Evolutionary conservation across 208 protist genomes (phyloP), one percentile per base, ranked within the genome.

Genomic region (Leishmania guyanensis): DNA sequence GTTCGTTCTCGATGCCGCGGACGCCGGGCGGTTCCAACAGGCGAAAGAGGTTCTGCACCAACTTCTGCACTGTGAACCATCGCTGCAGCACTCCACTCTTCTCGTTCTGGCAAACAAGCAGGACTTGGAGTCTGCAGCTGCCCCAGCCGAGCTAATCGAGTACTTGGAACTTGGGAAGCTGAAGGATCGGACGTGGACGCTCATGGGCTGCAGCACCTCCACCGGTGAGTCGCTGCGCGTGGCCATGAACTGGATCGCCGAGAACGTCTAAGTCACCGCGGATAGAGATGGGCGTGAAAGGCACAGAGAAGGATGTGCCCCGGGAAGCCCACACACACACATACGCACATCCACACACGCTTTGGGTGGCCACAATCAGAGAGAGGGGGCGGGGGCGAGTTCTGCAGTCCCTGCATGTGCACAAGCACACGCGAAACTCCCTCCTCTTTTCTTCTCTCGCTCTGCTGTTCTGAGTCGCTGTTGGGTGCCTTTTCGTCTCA

Each of bases 91-190:
- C 58, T 90, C 97, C 26, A 79, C 91, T 2, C 78, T 99, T n/a
- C 85, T 99, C 5, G 92, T 99, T 5, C 94, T 98, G 58, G 98
- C 98, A 0, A 99, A 99, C 86, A 99, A 99, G 83, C 97, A 99
- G 85, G 99, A 99, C 86, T 75, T 99, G 0, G 70, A 87, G 58
- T 88, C 86, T 8, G 97, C 98, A 0, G 89, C 95, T 20, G 81
- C 89, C 3, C 89, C 95, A 4, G 92, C 92, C 0, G 95, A 98
- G 75, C 78, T 98, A 39, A 93, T 97, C 1, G 87, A 98, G 66
- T 87, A 89, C 53, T 82, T 99, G 33, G 90, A 94, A 69, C 87
- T 99, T 69, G 85, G 90, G n/a, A 91, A 90, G 54, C 92, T 99
- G 70, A 92, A 92, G 68, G 87, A 97, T 56, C 90, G 96, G 14